Evolutionary conservation across 1,284 basidiomycete genomes (phyloP), one percentile per base, ranked within the genome.

Genomic region (Trichosporon faecale): DNA sequence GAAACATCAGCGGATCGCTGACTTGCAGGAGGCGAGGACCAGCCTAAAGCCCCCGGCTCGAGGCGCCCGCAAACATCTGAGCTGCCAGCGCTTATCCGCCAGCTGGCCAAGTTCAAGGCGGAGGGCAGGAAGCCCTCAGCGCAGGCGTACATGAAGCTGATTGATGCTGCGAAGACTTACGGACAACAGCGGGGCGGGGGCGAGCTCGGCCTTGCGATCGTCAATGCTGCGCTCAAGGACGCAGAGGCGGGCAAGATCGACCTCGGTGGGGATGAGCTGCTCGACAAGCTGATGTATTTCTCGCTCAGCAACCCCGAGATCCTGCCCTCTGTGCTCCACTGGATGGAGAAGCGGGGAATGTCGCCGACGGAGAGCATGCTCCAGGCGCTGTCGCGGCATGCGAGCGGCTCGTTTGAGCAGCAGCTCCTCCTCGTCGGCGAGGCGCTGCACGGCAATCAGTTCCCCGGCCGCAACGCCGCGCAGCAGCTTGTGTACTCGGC

Each of bases 131-230:
- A 64, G n/a, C 80, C 80, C 2, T 71, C 72, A 5, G 68, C 75
- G 3, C 66, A 70, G 6, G 80, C 78, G 2, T 82, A 82, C 68
- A 61, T 76, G 14, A 71, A 73, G 11, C 69, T 80, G n/a, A 72
- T 82, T 44, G 52, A 68, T 31, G 75, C 75, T 5, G 78, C 78
- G 2, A 74, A 74, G 9, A 76, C 78, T 37, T 77, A 79, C 52
- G 70, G 67, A 3, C 14, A 64, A 14, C 68, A 67, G 8, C 66
- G 69, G 0, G 37, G 44, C 11, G 44, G 14, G 5, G 29, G 27
- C 12, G 65, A 66, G 12, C 68, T 81, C 11, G 80, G 77, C 3
- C 76, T 78, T 70, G 75, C 78, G 70, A 72, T 82, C 31, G 78
- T 78, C 2, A 69, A 76, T 37, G 76, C 69, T 8, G 77, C 79